Conservation (phyloP, 192 early-diverging fungal genomes). For the Mortierella claussenii region DNA sequence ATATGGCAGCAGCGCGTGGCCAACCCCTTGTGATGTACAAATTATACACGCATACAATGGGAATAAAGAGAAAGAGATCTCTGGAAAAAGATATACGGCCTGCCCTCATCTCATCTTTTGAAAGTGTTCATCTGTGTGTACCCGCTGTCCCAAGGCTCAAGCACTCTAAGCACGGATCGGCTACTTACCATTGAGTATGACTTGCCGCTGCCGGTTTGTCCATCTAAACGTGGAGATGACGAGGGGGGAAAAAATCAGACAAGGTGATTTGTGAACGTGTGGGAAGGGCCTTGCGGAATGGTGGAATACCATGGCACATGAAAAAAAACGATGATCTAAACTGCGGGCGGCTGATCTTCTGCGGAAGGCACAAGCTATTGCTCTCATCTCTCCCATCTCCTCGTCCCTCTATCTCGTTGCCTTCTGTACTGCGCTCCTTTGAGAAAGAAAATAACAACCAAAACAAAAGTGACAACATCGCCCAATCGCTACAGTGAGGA, state of each 20-base stretch:
- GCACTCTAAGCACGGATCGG: background rate
- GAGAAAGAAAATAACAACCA: background rate
- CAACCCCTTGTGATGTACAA: conserved; percentile 2
- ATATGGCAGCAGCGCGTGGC: background rate
- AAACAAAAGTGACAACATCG: conserved; percentile 6
- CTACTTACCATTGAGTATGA: conserved; percentile 69
- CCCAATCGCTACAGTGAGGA: background rate
- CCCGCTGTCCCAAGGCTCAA: too few species aligned
- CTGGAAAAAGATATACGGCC: background rate
- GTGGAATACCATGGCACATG: background rate
- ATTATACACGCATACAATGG: background rate
- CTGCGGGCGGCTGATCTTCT: conserved; percentile 4
- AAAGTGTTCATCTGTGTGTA: too few species aligned
- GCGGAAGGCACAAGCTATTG: background rate
- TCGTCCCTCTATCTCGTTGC: background rate
- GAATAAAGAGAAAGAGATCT: background rate
- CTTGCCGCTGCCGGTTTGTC: conserved; percentile 86
- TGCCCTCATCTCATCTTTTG: background rate
- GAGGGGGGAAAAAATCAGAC: background rate
- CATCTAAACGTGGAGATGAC: conserved; percentile 60
- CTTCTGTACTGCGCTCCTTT: background rate
- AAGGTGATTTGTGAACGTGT: background rate
- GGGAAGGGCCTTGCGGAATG: background rate
- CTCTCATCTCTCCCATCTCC: conserved; percentile 13
- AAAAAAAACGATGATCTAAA: background rate